These are phyloP conservation scores for Vitis cinerea DNA, from an alignment of 164 flowering plant genomes.

Conservation along the genomic window DNA sequence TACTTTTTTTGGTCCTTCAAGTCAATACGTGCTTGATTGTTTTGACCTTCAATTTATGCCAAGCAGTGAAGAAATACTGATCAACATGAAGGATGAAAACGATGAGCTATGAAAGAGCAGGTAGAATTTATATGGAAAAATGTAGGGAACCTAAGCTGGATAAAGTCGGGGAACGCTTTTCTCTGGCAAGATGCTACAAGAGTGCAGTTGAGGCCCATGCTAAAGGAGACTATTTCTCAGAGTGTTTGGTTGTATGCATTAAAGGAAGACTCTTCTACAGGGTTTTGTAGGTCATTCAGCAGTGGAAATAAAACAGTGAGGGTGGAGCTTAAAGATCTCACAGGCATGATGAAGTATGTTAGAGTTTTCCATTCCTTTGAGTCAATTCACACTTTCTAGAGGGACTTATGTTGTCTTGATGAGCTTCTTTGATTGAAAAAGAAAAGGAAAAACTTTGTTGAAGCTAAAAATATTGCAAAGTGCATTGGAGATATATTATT, in stretches of 20 bases:
- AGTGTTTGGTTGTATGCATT: constrained; percentile 37
- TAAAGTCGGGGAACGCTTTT: constrained; percentile 51
- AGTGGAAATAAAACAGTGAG: constrained; percentile 28
- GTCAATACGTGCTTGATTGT: constrained; percentile 4
- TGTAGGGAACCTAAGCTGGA: constrained; percentile 32
- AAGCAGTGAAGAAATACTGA: constrained; percentile 10
- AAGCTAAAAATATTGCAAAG: constrained; percentile 53
- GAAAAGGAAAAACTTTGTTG: constrained; percentile 48
- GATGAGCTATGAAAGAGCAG: constrained; percentile 23
- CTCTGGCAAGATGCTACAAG: constrained; percentile 28
- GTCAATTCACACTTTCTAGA: constrained; percentile 27
- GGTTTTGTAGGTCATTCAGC: constrained; percentile 31
- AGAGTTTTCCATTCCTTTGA: constrained; percentile 26
- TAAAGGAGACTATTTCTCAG: constrained; percentile 25
- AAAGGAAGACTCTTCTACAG: constrained; percentile 32
- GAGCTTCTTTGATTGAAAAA: constrained; percentile 56
- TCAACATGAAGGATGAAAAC: constrained; percentile 16
- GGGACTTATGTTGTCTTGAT: constrained; percentile 29
- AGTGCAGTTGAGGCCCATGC: constrained; percentile 45
- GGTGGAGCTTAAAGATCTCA: constrained; percentile 18
- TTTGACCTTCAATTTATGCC: constrained; percentile 11
- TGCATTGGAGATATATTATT: not conserved
- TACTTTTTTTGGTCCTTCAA: constrained; percentile 8
- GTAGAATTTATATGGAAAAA: constrained; percentile 31
- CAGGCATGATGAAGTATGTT: constrained; percentile 39